A percentile compares a stretch with the other conserved stretches of the same genome.
Evolutionary conservation across 1,284 basidiomycete species (phyloP).

Genomic region (Tilletiopsis washingtonensis): DNA sequence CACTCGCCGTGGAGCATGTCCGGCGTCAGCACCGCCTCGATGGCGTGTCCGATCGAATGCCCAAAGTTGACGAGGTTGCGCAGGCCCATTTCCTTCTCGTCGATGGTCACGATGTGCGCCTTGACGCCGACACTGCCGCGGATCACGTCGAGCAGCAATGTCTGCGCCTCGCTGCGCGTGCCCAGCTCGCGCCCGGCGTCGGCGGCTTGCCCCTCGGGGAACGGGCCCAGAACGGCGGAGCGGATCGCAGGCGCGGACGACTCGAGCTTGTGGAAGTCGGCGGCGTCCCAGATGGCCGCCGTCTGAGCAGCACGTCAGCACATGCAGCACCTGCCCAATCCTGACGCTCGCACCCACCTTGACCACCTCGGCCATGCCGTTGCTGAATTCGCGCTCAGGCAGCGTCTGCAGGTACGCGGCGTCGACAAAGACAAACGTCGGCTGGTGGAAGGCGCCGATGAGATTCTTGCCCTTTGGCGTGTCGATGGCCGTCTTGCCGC

Average conservation of each 20-base stretch:
- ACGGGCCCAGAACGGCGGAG: conserved; percentile 38
- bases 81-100: conserved; percentile 46
- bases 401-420: conserved; percentile 90
- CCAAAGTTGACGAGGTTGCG: conserved; percentile 48
- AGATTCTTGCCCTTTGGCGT: conserved; percentile 95
- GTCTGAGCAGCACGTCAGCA: too few relatives aligned
- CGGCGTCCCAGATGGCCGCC: conserved; percentile 46
- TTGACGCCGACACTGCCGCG: conserved; percentile 46
- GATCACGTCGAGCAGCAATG: conserved; percentile 44
- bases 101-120: conserved; percentile 45
- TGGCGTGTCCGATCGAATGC: conserved; percentile 46
- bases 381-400: conserved; percentile 84
- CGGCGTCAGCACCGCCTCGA: conserved; percentile 45
- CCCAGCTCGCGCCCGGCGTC: conserved; percentile 36
- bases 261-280: conserved; percentile 46
- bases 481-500: conserved; percentile 97
- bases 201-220: conserved; percentile 16
- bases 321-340: too few relatives aligned
- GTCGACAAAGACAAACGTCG: conserved; percentile 94
- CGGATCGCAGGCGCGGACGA: conserved; percentile 36
- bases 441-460: conserved; percentile 97
- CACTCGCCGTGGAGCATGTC: conserved; percentile 46
- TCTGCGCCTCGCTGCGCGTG: conserved; percentile 38
- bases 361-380: conserved; percentile 97
- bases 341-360: conserved; percentile 62